These are phyloP conservation scores for Daedalea quercina DNA, from an alignment of 768 basidiomycete genomes.

Conservation along the genomic window DNA sequence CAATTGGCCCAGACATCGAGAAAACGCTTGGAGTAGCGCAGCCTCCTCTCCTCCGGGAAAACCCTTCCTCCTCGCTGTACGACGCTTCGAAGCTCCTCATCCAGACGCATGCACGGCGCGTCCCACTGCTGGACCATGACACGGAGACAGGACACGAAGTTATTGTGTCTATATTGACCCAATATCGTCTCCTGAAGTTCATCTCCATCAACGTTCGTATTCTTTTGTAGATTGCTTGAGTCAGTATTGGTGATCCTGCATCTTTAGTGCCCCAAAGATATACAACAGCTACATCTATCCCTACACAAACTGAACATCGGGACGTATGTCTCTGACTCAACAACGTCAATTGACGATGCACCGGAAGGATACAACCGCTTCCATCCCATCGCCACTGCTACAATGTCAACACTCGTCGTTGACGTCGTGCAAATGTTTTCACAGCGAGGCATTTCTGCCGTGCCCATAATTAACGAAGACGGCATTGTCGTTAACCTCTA, in stretches of 20 bases:
- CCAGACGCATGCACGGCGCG: slow-evolving; percentile 89
- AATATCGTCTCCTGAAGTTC: slow-evolving; percentile 97
- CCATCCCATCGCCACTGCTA: slow-evolving; percentile 89
- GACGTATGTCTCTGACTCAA: slow-evolving; percentile 60
- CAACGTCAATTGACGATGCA: slow-evolving; percentile 41
- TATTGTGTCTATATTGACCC: slow-evolving; percentile 92
- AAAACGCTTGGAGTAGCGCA: slow-evolving; percentile 85
- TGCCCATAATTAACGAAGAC: slow-evolving; percentile 90
- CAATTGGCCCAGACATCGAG: slow-evolving; percentile 71
- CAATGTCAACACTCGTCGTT: slow-evolving; percentile 85
- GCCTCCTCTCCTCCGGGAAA: slow-evolving; percentile 84
- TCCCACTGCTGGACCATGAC: slow-evolving; percentile 91
- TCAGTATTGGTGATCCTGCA: not conserved
- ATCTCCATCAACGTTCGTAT: slow-evolving; percentile 87
- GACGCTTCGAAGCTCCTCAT: slow-evolving; percentile 89
- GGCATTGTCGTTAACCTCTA: slow-evolving; percentile 95
- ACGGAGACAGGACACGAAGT: slow-evolving; percentile 93
- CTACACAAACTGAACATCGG: slow-evolving; percentile 88
- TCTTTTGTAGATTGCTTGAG: not conserved
- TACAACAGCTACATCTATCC: slow-evolving; percentile 71
- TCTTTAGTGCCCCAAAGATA: slow-evolving; percentile 78
- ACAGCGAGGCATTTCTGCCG: slow-evolving; percentile 89
- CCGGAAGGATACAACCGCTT: slow-evolving; percentile 63
- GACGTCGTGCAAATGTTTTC: slow-evolving; percentile 99
- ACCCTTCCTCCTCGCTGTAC: slow-evolving; percentile 81